Conservation (phyloP, 2,329 filamentous ascomycete genomes). For the Graphilbum ipis-grandicollis region DNA sequence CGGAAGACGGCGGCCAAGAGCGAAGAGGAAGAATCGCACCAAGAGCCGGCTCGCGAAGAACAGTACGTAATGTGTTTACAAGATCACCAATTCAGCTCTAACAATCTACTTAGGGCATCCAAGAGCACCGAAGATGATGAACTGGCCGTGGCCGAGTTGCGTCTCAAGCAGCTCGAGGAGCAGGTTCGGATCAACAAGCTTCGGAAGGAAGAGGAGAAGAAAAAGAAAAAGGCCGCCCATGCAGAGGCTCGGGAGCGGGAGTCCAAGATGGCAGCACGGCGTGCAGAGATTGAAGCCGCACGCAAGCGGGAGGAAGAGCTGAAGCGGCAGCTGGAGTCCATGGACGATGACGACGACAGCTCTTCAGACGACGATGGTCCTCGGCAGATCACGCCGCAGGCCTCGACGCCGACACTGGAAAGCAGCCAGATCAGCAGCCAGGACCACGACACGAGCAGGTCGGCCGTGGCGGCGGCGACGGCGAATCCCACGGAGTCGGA, state of each 20-base stretch:
- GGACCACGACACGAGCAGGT: slow-evolving; percentile 34
- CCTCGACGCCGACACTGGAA: slow-evolving; percentile 37
- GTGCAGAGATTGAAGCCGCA: slow-evolving; percentile 82
- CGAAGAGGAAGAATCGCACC: slow-evolving; percentile 48
- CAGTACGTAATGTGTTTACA: too few relatives aligned
- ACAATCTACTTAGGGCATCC: slow-evolving; percentile 46
- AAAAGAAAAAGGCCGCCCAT: slow-evolving; percentile 71
- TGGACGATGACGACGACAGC: slow-evolving; percentile 52
- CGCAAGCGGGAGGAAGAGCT: slow-evolving; percentile 81
- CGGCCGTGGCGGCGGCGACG: slow-evolving; percentile 25
- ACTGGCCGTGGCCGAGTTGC: slow-evolving; percentile 61
- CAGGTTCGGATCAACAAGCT: slow-evolving; percentile 87
- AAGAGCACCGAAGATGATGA: slow-evolving; percentile 63
- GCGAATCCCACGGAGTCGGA: neutral
- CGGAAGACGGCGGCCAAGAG: slow-evolving; percentile 26
- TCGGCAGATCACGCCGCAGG: slow-evolving; percentile 47
- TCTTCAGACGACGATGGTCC: slow-evolving; percentile 67
- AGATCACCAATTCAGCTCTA: too few relatives aligned
- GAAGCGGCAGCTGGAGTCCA: slow-evolving; percentile 65
- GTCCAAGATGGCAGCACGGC: slow-evolving; percentile 62
- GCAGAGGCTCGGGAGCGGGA: slow-evolving; percentile 83
- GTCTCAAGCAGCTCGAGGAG: slow-evolving; percentile 78
- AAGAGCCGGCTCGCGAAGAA: too few relatives aligned
- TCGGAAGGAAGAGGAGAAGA: slow-evolving; percentile 93
- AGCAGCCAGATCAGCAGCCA: slow-evolving; percentile 34